Evolutionary conservation across 768 basidiomycete genomes (phyloP), one percentile per base, ranked within the genome.

Genomic region (Suillus sp.): DNA sequence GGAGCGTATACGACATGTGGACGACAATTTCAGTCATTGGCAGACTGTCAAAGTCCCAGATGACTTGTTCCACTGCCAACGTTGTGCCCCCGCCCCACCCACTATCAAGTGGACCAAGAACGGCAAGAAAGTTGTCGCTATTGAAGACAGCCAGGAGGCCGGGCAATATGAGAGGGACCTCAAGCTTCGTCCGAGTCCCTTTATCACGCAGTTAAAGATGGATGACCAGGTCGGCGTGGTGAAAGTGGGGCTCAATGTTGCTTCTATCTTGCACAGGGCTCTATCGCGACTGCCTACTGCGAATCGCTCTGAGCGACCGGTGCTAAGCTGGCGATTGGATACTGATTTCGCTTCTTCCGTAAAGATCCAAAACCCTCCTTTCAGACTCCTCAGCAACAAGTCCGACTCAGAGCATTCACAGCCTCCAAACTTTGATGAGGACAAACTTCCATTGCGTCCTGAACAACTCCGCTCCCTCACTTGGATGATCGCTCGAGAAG

Each of bases 401-500:
- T 70, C 74, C 2, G 95, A 96, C 71, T 78, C 80, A 11, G 78
- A 89, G 68, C 89, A 92, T 66, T 69, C 68, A 1, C 93, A 96
- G 69, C 95, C 95, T 0, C 89, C 90, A 1, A 85, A 84, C 68
- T 97, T 96, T 80, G 22, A 57, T 57, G 18, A 10, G 25, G 68
- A 55, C 11, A 84, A 82, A 69, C 78, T 89, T 13, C 77, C 82
- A 20, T 83, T 98, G 34, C 86, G 96, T 45, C 84, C 80, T 35
- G 96, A 98, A 69, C 96, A 98, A 71, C 80, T 93, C 25, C 92
- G 95, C 34, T 97, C 95, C 3, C 78, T 97, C 60, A 86, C 86
- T 59, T 98, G 96, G 96, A 97, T 97, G 96, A 76, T 96, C 51
- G 74, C 79, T 51, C 92, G 92, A 70, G 96, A 98, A 75, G 78